Conservation (phyloP, 2,329 filamentous ascomycete species). For the Fusarium solani-melongenae region DNA sequence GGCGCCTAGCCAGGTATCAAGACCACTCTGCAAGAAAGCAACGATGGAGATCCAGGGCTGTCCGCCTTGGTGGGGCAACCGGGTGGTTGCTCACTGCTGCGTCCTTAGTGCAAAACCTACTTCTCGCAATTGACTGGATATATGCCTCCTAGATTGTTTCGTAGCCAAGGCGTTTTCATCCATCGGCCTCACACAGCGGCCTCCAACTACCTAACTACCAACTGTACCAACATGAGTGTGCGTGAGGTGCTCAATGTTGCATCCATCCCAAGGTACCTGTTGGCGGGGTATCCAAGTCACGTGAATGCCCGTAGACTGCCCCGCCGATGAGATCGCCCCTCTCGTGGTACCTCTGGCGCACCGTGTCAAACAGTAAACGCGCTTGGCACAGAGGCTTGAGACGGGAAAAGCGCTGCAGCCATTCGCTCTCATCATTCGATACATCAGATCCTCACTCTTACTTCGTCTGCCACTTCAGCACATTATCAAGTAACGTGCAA, state of each 20-base stretch:
- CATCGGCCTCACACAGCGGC: not conserved
- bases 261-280: not conserved
- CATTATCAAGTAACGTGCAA: not conserved
- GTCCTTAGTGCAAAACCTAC: not conserved
- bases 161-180: not conserved
- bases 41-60: not conserved
- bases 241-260: not conserved
- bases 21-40: not conserved
- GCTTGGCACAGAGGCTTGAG: not conserved
- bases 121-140: not conserved
- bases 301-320: not conserved
- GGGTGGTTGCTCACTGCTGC: not conserved
- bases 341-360: conserved; percentile 2
- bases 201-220: not conserved
- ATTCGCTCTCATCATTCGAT: not conserved
- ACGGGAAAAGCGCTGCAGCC: not conserved
- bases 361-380: not conserved
- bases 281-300: not conserved
- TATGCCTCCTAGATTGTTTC: not conserved
- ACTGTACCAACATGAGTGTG: not conserved
- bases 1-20: not conserved
- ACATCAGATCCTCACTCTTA: not conserved
- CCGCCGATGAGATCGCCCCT: conserved; percentile 1
- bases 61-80: not conserved
- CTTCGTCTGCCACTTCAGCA: not conserved